Percentiles rank a stretch among this genome's conserved stretches.
Conservation (phyloP, 208 protist genomes). For the Angomonas ambiguus region DNA sequence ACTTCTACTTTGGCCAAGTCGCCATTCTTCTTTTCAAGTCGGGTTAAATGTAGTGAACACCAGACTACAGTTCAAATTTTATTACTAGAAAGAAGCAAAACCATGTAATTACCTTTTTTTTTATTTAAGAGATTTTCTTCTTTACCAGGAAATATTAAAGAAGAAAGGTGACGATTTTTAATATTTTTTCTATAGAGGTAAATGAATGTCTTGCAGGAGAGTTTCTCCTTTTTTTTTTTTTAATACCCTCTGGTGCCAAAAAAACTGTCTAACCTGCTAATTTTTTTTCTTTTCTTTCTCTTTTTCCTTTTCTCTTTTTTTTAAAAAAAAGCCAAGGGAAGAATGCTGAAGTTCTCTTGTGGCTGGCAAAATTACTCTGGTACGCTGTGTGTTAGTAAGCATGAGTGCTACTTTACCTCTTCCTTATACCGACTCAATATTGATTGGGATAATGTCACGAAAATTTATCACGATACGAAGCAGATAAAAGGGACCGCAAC, state of each 20-base stretch:
- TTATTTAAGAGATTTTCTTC: no score
- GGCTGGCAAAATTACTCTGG: constrained; percentile 68
- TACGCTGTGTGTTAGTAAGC: constrained; percentile 33
- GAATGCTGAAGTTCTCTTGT: constrained; percentile 55
- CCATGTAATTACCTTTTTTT: constrained; percentile 12
- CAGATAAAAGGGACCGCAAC: constrained; percentile 64
- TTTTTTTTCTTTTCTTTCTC: not conserved
- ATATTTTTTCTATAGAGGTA: no score
- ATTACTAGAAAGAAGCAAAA: not conserved
- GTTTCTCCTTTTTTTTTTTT: no score
- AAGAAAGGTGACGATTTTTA: no score
- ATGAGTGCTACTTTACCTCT: constrained; percentile 57
- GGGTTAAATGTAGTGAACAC: constrained; percentile 42
- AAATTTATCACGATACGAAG: constrained; percentile 57
- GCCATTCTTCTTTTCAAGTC: constrained; percentile 98
- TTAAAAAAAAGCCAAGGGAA: not conserved
- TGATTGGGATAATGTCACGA: constrained; percentile 60
- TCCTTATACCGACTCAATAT: constrained; percentile 50
- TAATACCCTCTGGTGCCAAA: not conserved
- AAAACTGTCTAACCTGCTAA: not conserved
- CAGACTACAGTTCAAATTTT: no score
- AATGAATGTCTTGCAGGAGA: no score
- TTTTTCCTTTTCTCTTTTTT: not conserved
- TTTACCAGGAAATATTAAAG: no score
- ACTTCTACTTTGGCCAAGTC: constrained; percentile 99